Percentiles rank a stretch among this genome's conserved stretches.
These are phyloP conservation scores for Chrysoporthe austroafricana DNA, from an alignment of 2,329 filamentous ascomycete genomes.

Conservation along the genomic window DNA sequence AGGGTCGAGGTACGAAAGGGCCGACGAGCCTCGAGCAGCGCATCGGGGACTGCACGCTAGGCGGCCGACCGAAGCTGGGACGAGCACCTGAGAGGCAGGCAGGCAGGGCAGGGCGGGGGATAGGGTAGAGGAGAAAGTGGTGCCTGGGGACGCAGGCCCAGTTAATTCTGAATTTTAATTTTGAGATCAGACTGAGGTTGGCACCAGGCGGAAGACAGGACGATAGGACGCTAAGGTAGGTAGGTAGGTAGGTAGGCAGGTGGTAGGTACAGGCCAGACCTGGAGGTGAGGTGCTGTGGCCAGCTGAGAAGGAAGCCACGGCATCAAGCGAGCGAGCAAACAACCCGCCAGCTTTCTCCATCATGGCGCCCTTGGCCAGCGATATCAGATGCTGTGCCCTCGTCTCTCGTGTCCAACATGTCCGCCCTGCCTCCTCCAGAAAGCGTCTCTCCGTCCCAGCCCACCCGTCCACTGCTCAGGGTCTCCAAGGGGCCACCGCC, in stretches of 20 bases:
- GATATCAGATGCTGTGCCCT: background rate
- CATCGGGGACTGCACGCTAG: background rate
- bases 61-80: background rate
- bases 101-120: background rate
- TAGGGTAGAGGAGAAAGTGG: background rate
- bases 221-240: background rate
- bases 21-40: background rate
- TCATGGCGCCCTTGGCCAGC: background rate
- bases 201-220: background rate
- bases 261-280: background rate
- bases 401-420: background rate
- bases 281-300: background rate
- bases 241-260: too few species aligned
- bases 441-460: background rate
- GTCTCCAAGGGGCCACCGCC: too few species aligned
- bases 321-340: background rate
- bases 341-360: background rate
- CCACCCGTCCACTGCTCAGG: too few species aligned
- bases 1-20: background rate
- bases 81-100: background rate
- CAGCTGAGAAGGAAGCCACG: background rate
- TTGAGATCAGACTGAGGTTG: background rate
- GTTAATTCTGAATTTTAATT: background rate
- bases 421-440: background rate
- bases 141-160: background rate